These are phyloP conservation scores for Microglena sp. DNA, from an alignment of 139 green algal species.

Conservation along the genomic window DNA sequence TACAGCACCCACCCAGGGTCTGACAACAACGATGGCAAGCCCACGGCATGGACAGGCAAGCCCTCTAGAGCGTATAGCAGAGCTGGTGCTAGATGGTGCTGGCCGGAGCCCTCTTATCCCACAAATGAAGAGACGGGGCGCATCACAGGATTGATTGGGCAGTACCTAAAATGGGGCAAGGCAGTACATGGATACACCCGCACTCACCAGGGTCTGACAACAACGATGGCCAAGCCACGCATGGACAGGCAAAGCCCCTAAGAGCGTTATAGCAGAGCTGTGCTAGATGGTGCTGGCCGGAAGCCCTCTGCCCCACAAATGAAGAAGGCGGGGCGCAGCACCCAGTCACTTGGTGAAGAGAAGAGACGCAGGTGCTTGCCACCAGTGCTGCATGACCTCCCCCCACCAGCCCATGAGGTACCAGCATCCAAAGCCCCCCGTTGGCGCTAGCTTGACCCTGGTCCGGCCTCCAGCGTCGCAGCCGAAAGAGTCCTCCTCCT, in stretches of 20 bases:
- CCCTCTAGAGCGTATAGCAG: constrained; percentile 76
- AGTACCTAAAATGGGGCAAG: too few relatives aligned
- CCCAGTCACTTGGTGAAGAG: background rate
- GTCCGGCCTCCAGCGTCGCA: too few relatives aligned
- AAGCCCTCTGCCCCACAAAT: constrained; percentile 46
- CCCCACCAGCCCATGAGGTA: too few relatives aligned
- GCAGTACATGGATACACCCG: too few relatives aligned
- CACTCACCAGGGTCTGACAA: constrained; percentile 53
- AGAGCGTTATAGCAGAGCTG: constrained; percentile 68
- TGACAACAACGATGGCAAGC: constrained; percentile 67
- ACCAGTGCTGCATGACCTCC: too few relatives aligned
- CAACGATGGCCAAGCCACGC: constrained; percentile 67
- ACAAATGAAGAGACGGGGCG: too few relatives aligned
- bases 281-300: constrained; percentile 49
- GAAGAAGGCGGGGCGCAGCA: constrained; percentile 53
- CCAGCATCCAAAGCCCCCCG: too few relatives aligned
- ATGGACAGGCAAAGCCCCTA: constrained; percentile 77
- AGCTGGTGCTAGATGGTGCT: constrained; percentile 60
- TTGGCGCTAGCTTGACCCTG: too few relatives aligned
- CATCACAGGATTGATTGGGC: too few relatives aligned
- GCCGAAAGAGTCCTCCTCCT: too few relatives aligned
- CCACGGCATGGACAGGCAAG: constrained; percentile 69
- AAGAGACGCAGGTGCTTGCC: background rate
- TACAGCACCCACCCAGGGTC: constrained; percentile 46
- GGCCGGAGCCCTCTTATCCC: constrained; percentile 20